Evolutionary conservation across 805 yeast genomes (phyloP).

Genomic region (Wickerhamiella nectarea): DNA sequence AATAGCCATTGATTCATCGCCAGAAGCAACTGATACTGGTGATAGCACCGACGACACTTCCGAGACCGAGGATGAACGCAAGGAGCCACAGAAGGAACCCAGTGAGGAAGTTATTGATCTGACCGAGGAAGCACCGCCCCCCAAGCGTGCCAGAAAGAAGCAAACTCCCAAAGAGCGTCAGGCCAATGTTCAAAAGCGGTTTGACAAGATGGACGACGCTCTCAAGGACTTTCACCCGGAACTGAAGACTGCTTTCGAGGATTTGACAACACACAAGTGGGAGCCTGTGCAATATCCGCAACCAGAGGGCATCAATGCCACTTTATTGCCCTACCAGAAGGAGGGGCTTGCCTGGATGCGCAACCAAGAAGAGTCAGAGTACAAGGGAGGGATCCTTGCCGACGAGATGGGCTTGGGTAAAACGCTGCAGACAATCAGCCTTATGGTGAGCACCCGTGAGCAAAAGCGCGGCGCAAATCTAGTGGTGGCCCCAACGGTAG

Average conservation of each 20-base stretch:
- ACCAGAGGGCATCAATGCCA: conserved; percentile 64
- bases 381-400: conserved; percentile 84
- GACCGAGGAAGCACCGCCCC: conserved; percentile 1
- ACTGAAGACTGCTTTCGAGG: conserved; percentile 55
- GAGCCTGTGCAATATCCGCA: conserved; percentile 30
- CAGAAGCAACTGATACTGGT: background rate
- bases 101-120: conserved; percentile 6
- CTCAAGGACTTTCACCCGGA: conserved; percentile 70
- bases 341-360: conserved; percentile 89
- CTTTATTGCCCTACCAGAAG: conserved; percentile 73
- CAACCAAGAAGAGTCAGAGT: conserved; percentile 59
- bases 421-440: conserved; percentile 88
- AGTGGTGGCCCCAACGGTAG: conserved; percentile 98
- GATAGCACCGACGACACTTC: background rate
- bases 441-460: conserved; percentile 54
- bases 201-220: conserved; percentile 49
- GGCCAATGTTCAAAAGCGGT: conserved; percentile 9
- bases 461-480: conserved; percentile 46
- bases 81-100: background rate
- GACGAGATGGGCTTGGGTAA: conserved; percentile 99
- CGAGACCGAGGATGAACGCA: background rate
- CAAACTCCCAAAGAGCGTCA: conserved; percentile 1
- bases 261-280: conserved; percentile 33
- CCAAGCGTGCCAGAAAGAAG: background rate
- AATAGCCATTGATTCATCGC: background rate